Conservation (phyloP, 208 protist genomes). For the Crithidia brevicula region DNA sequence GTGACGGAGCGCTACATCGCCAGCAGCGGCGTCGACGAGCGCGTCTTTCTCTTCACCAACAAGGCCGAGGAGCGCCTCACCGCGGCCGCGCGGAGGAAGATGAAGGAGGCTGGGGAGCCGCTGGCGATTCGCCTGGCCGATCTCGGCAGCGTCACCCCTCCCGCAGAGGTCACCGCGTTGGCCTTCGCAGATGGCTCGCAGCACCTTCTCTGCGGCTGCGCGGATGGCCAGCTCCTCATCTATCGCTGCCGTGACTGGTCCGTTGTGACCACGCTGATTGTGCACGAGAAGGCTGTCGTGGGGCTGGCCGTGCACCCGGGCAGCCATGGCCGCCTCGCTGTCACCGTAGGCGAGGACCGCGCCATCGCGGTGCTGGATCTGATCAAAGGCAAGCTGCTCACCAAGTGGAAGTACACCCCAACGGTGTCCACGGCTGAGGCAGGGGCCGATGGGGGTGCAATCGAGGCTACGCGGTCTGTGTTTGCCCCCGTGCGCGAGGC, state of each 20-base stretch:
- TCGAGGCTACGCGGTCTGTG: background rate
- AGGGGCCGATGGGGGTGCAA: background rate
- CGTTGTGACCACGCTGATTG: constrained; percentile 33
- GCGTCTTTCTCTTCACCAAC: constrained; percentile 79
- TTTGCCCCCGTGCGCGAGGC: constrained; percentile 35
- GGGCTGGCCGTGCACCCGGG: constrained; percentile 59
- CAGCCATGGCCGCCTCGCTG: constrained; percentile 50
- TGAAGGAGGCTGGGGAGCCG: constrained; percentile 45
- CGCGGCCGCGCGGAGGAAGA: constrained; percentile 26
- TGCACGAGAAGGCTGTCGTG: constrained; percentile 61
- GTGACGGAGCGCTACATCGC: constrained; percentile 59
- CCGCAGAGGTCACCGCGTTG: constrained; percentile 52
- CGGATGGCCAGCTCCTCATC: constrained; percentile 58
- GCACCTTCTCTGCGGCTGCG: constrained; percentile 63
- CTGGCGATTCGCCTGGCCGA: constrained; percentile 57
- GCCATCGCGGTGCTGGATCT: constrained; percentile 71
- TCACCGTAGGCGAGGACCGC: constrained; percentile 67
- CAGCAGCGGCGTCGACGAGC: constrained; percentile 74
- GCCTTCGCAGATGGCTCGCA: constrained; percentile 47
- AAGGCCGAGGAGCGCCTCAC: constrained; percentile 52
- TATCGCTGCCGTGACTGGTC: constrained; percentile 80
- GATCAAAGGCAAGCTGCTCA: constrained; percentile 51
- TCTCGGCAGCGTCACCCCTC: constrained; percentile 65
- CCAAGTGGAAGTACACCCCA: constrained; percentile 79
- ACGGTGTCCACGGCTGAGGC: background rate